Percentiles rank a stretch among this genome's conserved stretches.
These are phyloP conservation scores for Claviceps quebecensis DNA, from an alignment of 2,329 filamentous ascomycete genomes.

Conservation along the genomic window DNA sequence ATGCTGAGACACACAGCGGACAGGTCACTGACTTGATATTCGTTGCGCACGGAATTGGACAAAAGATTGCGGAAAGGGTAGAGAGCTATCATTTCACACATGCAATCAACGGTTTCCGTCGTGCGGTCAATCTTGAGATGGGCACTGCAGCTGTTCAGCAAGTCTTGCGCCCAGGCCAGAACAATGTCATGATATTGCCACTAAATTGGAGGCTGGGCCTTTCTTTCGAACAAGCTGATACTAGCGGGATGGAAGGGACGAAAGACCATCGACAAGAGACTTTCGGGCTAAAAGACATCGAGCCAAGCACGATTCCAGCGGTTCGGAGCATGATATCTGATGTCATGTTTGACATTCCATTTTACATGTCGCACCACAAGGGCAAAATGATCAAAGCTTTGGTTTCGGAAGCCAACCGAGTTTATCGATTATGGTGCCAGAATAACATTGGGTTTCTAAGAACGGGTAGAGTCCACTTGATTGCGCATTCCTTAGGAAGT, in stretches of 20 bases:
- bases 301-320: slow-evolving; percentile 75
- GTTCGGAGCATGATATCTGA: slow-evolving; percentile 92
- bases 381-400: slow-evolving; percentile 86
- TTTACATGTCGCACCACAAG: slow-evolving; percentile 94
- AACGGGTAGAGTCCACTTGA: slow-evolving; percentile 73
- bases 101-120: slow-evolving; percentile 79
- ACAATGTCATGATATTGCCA: slow-evolving; percentile 85
- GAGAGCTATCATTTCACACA: slow-evolving; percentile 97
- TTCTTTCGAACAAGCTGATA: slow-evolving; percentile 69
- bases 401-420: slow-evolving; percentile 78
- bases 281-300: slow-evolving; percentile 69
- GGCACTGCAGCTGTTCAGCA: slow-evolving; percentile 59
- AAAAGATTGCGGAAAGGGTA: slow-evolving; percentile 87
- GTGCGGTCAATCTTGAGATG: slow-evolving; percentile 75
- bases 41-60: slow-evolving; percentile 89
- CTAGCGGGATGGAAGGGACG: slow-evolving; percentile 39
- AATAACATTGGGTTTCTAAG: slow-evolving; percentile 82
- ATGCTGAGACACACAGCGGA: slow-evolving; percentile 46
- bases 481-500: slow-evolving; percentile 86
- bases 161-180: slow-evolving; percentile 61
- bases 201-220: slow-evolving; percentile 87
- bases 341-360: slow-evolving; percentile 96
- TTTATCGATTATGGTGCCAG: slow-evolving; percentile 88
- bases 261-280: slow-evolving; percentile 43
- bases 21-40: slow-evolving; percentile 78